Evolutionary conservation across 2,329 filamentous ascomycete genomes (phyloP), one percentile per base, ranked within the genome.

Genomic region (Epichloe aotearoae): DNA sequence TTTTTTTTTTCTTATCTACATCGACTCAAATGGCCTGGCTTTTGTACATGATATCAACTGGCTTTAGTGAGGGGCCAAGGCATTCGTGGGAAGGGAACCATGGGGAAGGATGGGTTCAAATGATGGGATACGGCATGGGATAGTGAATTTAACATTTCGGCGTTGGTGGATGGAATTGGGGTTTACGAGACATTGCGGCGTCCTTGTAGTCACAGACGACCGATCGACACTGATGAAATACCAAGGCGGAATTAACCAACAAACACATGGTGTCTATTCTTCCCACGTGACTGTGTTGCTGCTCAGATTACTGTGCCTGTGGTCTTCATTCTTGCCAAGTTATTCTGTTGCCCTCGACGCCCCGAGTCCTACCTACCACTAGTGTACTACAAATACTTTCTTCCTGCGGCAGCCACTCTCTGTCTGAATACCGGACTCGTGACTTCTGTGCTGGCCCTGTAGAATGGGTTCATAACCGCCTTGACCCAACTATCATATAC

Each of bases 401-500:
- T 88, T 58, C 89, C 93, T 1, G 91, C 91, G 2, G 88, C 88
- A 1, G 81, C 82, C 19, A 98, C 89, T 61, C 86, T 80, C 51
- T 79, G 73, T 57, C 87, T 77, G 66, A 98, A 98, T 1, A 96
- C 79, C 0, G 88, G 86, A 67, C 90, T 97, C 63, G 77, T 82
- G 49, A 98, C 83, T 59, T 87, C 83, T 75, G 86, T 86, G 57
- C 95, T 91, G 50, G 84, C 80, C 50, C 78, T 76, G 72, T 96
- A 97, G 66, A 98, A 98, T 0, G 93, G 93, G 64, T 82, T 97
- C 93, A 98, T 97, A 52, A 90, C 82, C 12, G 90, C 87, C 76
- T 98, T 98, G 57, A 95, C 80, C 84, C 91, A 98, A 58, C 83
- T 88, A 70, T 98, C 93, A 70, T 96, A 97, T 12, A 96, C 86